phyloP scores from a whole-genome alignment of 371 early-diverging fungal genomes.

The Rhizomucor miehei region DNA sequence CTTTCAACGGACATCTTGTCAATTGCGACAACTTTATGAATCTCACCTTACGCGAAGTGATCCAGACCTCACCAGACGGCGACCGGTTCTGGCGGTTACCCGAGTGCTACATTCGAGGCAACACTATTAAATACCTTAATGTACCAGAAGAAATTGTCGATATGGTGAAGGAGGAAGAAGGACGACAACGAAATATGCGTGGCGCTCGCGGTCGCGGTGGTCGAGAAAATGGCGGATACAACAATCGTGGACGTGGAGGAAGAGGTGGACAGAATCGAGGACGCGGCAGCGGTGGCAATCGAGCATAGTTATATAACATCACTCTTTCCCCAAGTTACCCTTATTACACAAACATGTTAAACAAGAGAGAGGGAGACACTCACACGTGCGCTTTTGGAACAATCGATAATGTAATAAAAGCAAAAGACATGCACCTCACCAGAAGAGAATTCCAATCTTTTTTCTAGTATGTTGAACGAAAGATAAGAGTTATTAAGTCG shows the following conservation, averaged over 20 bases:
- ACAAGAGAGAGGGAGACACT: too few relatives aligned
- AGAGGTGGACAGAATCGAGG: slow-evolving; percentile 42
- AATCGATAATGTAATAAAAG: too few relatives aligned
- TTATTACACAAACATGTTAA: too few relatives aligned
- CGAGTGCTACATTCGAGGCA: slow-evolving; percentile 92
- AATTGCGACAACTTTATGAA: slow-evolving; percentile 99
- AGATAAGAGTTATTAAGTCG: too few relatives aligned
- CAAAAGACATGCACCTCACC: too few relatives aligned
- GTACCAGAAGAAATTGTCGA: slow-evolving; percentile 92
- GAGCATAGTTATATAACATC: background rate
- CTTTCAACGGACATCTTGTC: slow-evolving; percentile 96
- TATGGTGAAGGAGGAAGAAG: slow-evolving; percentile 78
- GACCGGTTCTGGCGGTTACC: slow-evolving; percentile 90
- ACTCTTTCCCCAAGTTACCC: background rate
- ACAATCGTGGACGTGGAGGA: slow-evolving; percentile 34
- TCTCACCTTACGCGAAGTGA: slow-evolving; percentile 91
- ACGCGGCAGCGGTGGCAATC: slow-evolving; percentile 1
- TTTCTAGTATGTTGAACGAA: too few relatives aligned
- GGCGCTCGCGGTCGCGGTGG: slow-evolving; percentile 59
- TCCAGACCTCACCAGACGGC: slow-evolving; percentile 92
- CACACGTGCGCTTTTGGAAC: too few relatives aligned
- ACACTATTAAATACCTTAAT: slow-evolving; percentile 92
- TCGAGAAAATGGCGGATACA: slow-evolving; percentile 36
- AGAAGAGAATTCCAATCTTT: too few relatives aligned
- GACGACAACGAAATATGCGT: slow-evolving; percentile 34